Evolutionary conservation across 164 flowering plant species (phyloP), one percentile per base, ranked within the genome.

Genomic region (Saururus chinensis): DNA sequence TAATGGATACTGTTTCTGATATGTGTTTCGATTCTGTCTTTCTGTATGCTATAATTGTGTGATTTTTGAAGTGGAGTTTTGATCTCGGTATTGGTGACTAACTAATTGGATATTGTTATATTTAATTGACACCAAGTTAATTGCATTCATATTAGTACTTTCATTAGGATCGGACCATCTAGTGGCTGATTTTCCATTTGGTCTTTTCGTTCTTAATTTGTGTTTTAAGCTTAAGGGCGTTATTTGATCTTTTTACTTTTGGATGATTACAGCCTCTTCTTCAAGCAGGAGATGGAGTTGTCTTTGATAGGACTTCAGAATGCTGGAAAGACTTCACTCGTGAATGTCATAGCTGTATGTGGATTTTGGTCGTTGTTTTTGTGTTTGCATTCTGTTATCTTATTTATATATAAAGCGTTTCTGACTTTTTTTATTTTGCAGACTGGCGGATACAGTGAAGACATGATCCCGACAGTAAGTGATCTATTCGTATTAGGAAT

Each of bases 361-460:
- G 62, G 20, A 57, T 52, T 5, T 59, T 25, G 9, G 8, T 9
- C 12, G 35, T 12, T 21, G 40, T 22, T 64, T 9, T 21, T 55
- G 4, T 48, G 58, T 37, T 13, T 42, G 51, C 21, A n/a, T 21
- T 19, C n/a, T 19, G 0, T 45, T 12, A 17, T 61, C 24, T 41
- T 54, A 22, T 41, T n/a, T 23, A 40, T n/a, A n/a, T n/a, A n/a
- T n/a, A n/a, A n/a, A n/a, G n/a, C n/a, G n/a, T n/a, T n/a, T n/a
- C n/a, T n/a, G 54, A 40, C 71, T 59, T 70, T 63, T 26, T 63
- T 12, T 45, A 13, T 45, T 45, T 45, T 65, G 42, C 71, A 90
- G 95, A 87, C 98, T 65, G 96, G 96, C 73, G 96, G 96, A 78
- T 92, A 89, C 61, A 89, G 92, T 59, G 96, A 92, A 79, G 98